Percentiles rank a stretch among this genome's conserved stretches.
These are phyloP conservation scores for Arabidopsis thaliana DNA, from an alignment of 345 rosid genomes.

Conservation along the genomic window TAIR10.1 NC_003075.7:9622001-9622500, in stretches of 20 bases:
- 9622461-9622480: conserved; percentile 64
- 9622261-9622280: conserved; percentile 78
- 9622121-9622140: conserved; percentile 11
- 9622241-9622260: conserved; percentile 53
- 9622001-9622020: conserved; percentile 21
- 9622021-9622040: neutral
- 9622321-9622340: conserved; percentile 93
- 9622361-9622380: conserved; percentile 75
- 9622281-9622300: conserved; percentile 85
- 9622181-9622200: conserved; percentile 3
- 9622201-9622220: conserved; percentile 72
- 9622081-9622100: conserved; percentile 9
- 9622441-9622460: conserved; percentile 61
- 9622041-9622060: conserved; percentile 10
- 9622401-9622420: conserved; percentile 79
- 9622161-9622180: conserved; percentile 13
- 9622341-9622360: conserved; percentile 59
- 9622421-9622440: conserved; percentile 75
- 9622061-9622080: conserved; percentile 18
- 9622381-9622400: conserved; percentile 97
- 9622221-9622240: conserved; percentile 78
- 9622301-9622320: conserved; percentile 81
- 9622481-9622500: conserved; percentile 30
- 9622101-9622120: conserved; percentile 1
- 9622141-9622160: conserved; percentile 12